Evolutionary conservation across 2,329 filamentous ascomycete species (phyloP).

Genomic region (Aureobasidium leucospermi): DNA sequence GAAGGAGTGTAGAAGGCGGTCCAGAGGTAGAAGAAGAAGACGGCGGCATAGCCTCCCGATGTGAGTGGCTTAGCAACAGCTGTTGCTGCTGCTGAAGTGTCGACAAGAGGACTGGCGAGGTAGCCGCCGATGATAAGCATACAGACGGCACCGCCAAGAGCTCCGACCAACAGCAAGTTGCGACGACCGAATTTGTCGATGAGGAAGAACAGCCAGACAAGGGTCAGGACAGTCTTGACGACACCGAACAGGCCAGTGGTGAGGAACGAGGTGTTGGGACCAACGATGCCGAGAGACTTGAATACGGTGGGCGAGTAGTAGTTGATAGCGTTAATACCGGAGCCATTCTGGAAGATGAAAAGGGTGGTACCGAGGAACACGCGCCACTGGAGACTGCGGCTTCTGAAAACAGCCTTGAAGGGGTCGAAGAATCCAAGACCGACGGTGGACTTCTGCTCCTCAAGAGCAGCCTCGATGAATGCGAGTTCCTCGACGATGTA

Average conservation of each 20-base stretch:
- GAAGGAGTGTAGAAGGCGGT: slow-evolving; percentile 45
- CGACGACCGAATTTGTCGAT: slow-evolving; percentile 35
- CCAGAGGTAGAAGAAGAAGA: slow-evolving; percentile 50
- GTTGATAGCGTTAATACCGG: slow-evolving; percentile 16
- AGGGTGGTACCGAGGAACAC: slow-evolving; percentile 19
- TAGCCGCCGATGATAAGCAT: slow-evolving; percentile 49
- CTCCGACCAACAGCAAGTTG: slow-evolving; percentile 41
- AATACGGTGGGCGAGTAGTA: slow-evolving; percentile 68
- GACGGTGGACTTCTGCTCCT: slow-evolving; percentile 32
- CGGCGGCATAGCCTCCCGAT: slow-evolving; percentile 44
- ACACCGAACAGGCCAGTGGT: slow-evolving; percentile 35
- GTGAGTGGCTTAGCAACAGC: slow-evolving; percentile 38
- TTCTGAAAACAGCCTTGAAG: slow-evolving; percentile 15
- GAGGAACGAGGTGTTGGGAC: slow-evolving; percentile 52
- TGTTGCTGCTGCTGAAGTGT: slow-evolving; percentile 23
- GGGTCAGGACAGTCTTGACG: slow-evolving; percentile 30
- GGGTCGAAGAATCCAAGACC: slow-evolving; percentile 16
- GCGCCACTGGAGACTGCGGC: slow-evolving; percentile 17
- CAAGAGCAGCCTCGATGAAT: slow-evolving; percentile 62
- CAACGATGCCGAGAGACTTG: slow-evolving; percentile 54
- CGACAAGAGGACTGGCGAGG: slow-evolving; percentile 35
- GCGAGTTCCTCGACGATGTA: slow-evolving; percentile 70
- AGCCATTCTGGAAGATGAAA: slow-evolving; percentile 18
- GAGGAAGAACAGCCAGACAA: slow-evolving; percentile 33
- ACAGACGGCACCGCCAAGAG: slow-evolving; percentile 40